Conservation (phyloP, 2,329 filamentous ascomycete genomes). For the Dothistroma pini region DNA sequence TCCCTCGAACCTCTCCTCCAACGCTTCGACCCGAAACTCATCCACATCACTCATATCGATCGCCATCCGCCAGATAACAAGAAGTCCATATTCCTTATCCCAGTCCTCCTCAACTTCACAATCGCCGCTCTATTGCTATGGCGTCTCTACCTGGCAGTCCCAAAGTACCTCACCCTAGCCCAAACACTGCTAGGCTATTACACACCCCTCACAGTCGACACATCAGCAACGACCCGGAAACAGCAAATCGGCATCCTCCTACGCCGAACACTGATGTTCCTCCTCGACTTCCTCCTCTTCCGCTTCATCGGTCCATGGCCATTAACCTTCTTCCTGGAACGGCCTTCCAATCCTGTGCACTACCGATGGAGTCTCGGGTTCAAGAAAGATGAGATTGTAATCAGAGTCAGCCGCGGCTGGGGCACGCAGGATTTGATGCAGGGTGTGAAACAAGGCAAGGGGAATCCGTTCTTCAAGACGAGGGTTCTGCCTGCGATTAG, state of each 20-base stretch:
- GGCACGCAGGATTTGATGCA: constrained; percentile 55
- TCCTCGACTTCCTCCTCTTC: constrained; percentile 64
- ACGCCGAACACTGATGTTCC: constrained; percentile 61
- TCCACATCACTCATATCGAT: constrained; percentile 87
- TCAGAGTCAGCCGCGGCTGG: constrained; percentile 74
- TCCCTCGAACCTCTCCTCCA: constrained; percentile 63
- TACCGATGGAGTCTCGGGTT: constrained; percentile 79
- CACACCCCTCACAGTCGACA: constrained; percentile 64
- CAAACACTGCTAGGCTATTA: constrained; percentile 61
- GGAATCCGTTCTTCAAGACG: constrained; percentile 56
- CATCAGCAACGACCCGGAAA: constrained; percentile 53
- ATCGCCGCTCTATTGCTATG: constrained; percentile 63
- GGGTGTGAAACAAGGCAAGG: constrained; percentile 51
- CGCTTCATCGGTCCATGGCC: constrained; percentile 47
- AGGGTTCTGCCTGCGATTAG: constrained; percentile 67
- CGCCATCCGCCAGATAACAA: constrained; percentile 66
- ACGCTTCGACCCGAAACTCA: constrained; percentile 61
- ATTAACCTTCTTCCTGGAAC: constrained; percentile 54
- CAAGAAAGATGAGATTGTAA: constrained; percentile 72
- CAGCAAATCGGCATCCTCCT: constrained; percentile 56
- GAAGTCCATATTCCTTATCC: constrained; percentile 76
- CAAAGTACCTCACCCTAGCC: constrained; percentile 68
- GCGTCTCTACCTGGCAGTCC: constrained; percentile 65
- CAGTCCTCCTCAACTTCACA: constrained; percentile 68
- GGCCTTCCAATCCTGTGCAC: constrained; percentile 59